Evolutionary conservation across 2,329 filamentous ascomycete species (phyloP), one percentile per base, ranked within the genome.

Genomic region (Nigrograna mackinnonii): DNA sequence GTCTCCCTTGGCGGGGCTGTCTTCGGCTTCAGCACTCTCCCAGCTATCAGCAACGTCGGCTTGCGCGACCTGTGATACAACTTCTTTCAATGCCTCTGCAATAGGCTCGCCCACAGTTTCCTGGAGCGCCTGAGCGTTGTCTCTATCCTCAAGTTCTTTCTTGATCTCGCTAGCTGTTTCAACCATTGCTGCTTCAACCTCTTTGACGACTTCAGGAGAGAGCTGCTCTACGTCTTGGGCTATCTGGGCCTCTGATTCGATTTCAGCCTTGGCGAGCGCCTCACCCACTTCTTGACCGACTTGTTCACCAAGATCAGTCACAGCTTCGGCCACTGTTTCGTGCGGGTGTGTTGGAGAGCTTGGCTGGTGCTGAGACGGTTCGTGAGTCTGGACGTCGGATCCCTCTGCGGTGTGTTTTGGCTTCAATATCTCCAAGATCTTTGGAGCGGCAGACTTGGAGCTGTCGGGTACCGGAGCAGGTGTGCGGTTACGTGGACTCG

Each of bases 1-100:
- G 44, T 84, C 83, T 54, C 86, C 84, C 66, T 90, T 87, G 22
- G 82, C 79, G 35, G 62, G 82, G 78, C 61, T 84, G 46, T 87
- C 86, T 49, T 86, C 84, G 41, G 82, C 82, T 58, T 91, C 89
- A 4, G 87, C 89, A 51, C 86, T 95, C 74, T 96, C 91, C 91
- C 91, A 95, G 70, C 85, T 91, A 52, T 95, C 91, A n/a, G 84
- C 87, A 35, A 91, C 77, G 17, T 77, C 68, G 37, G 69, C 75
- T 28, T 79, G 72, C 37, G 74, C 71, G 37, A 79, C 75, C 17
- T 80, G 79, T 47, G 82, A 77, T 37, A 79, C 78, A 26, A 78
- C 75, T 46, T 82, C 77, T 35, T 84, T 81, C 37, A 83, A 76
- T 45, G 74, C 73, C 47, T 80, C 75, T 11, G 79, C 79, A 20